Evolutionary conservation across 148 eudicot genomes (phyloP), one percentile per base, ranked within the genome.

Genomic region (Arbutus unedo): DNA sequence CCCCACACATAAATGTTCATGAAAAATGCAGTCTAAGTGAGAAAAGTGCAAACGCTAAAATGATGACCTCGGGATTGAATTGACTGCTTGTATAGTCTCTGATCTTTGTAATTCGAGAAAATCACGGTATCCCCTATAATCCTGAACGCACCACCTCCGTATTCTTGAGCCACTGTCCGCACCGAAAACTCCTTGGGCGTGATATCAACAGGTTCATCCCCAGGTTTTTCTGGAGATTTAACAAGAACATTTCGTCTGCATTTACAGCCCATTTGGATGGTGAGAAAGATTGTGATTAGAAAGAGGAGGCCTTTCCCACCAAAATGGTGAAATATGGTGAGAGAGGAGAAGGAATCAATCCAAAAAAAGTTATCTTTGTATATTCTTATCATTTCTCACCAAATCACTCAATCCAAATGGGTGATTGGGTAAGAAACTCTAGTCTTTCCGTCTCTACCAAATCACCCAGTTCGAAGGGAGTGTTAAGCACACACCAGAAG

Each of bases 61-160:
- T 49, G 67, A 11, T 71, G 38, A 91, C 97, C 97, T 90, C 78
- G 83, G 31, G 86, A 79, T 68, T 44, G 78, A 82, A 87, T 79
- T 6, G 90, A 88, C 86, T 91, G 94, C 81, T 87, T 82, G 74
- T 93, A 93, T 11, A 93, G 91, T 86, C 97, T 91, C 66, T 93
- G 97, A 83, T 93, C 97, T 81, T 90, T 87, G 83, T 89, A 84
- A 83, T 93, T 93, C 10, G 97, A 91, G 85, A 93, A 93, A 50
- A 91, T 79, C 23, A 91, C 77, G 60, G 85, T 79, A 67, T 89
- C 89, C 56, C 88, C 94, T 23, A 85, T 85, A 79, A 93, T 85
- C 15, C 87, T 79, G 88, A 96, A 96, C 8, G 98, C 94, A 66
- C 95, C 99, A 82, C 99, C 99, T 83, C 99, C 99, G 84, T 93